phyloP scores from a whole-genome alignment of 805 yeast genomes.

The Wickerhamomyces chaumierensis region DNA sequence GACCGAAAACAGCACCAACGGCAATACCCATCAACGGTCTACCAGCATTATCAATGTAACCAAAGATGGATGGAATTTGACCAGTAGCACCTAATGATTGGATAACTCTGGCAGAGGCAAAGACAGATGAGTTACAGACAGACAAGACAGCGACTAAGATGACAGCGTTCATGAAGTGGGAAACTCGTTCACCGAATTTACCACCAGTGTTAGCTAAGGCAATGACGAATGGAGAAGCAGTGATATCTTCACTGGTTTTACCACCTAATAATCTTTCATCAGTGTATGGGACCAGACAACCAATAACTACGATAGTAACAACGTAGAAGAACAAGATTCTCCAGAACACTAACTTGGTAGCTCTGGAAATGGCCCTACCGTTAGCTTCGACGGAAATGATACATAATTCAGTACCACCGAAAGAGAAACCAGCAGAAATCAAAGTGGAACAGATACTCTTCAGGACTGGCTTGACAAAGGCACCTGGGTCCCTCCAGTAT shows the following conservation, averaged over 20 bases:
- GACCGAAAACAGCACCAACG: constrained; percentile 41
- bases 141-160: constrained; percentile 60
- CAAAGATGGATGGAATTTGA: constrained; percentile 45
- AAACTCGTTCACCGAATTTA: constrained; percentile 43
- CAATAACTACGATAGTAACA: constrained; percentile 40
- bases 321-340: constrained; percentile 65
- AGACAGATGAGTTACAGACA: constrained; percentile 63
- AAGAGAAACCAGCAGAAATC: constrained; percentile 69
- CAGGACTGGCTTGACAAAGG: constrained; percentile 41
- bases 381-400: constrained; percentile 69
- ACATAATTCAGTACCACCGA: constrained; percentile 63
- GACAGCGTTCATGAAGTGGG: constrained; percentile 58
- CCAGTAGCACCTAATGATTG: constrained; percentile 56
- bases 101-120: constrained; percentile 57
- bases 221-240: constrained; percentile 77
- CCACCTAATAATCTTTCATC: constrained; percentile 36
- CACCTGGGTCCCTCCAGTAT: constrained; percentile 43
- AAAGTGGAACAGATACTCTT: constrained; percentile 67
- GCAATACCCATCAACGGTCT: constrained; percentile 53
- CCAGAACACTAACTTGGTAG: constrained; percentile 72
- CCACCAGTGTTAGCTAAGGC: constrained; percentile 53
- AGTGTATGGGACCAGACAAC: constrained; percentile 62
- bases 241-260: constrained; percentile 39
- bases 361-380: constrained; percentile 55
- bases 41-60: constrained; percentile 56